These are phyloP conservation scores for Trichoderma aggressivum DNA, from an alignment of 2,329 filamentous ascomycete genomes.

Conservation along the genomic window DNA sequence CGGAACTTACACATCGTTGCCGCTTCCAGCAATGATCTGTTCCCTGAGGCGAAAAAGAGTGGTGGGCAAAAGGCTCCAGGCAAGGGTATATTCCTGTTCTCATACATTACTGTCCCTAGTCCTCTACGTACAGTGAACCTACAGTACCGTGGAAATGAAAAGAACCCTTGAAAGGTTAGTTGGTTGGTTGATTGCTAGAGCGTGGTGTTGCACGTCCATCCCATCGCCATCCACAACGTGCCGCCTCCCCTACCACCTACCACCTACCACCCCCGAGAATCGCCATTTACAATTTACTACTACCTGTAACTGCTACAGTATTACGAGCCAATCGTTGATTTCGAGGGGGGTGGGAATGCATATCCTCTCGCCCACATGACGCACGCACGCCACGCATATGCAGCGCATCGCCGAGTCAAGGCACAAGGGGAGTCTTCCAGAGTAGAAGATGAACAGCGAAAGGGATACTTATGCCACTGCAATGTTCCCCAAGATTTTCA, in stretches of 20 bases:
- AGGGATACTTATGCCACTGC: neutral
- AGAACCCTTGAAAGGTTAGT: neutral
- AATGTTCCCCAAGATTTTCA: neutral
- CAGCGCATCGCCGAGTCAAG: neutral
- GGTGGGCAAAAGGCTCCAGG: neutral
- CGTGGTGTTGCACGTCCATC: too few relatives aligned
- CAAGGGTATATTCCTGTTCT: neutral
- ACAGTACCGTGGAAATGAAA: neutral
- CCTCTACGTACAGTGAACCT: too few relatives aligned
- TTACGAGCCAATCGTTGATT: neutral
- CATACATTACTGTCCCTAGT: too few relatives aligned
- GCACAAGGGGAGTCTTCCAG: neutral
- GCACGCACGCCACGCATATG: conserved; percentile 9
- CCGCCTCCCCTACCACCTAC: too few relatives aligned
- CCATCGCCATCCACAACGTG: too few relatives aligned
- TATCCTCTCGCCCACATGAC: neutral
- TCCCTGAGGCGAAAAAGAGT: neutral
- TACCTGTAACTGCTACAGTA: neutral
- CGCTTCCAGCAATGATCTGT: neutral
- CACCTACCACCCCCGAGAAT: neutral
- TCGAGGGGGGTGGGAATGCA: neutral
- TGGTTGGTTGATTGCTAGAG: neutral
- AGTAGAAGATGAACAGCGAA: neutral
- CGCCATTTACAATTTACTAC: neutral
- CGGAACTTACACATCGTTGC: neutral